Evolutionary conservation across 345 rosid genomes (phyloP).

Genomic region (Conringia planisiliqua): DNA sequence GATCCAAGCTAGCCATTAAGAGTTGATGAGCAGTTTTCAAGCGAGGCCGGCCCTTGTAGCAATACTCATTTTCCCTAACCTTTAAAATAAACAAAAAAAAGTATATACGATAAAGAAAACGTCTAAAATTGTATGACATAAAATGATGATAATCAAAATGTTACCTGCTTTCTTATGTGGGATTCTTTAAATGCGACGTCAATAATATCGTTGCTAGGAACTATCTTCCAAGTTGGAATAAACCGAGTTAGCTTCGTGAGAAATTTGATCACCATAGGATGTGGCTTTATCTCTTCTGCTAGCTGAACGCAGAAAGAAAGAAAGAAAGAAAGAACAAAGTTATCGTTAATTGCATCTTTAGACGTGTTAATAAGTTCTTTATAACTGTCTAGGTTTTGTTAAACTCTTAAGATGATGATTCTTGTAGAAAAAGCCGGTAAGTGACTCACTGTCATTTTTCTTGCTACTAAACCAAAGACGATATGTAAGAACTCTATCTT

Average conservation of each 20-base stretch:
- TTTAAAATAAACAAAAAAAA: neutral
- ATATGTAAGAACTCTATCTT: neutral
- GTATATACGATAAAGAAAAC: neutral
- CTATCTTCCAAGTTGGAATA: slow-evolving; percentile 68
- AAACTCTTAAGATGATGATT: neutral
- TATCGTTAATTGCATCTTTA: neutral
- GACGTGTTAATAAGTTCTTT: neutral
- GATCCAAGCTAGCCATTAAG: slow-evolving; percentile 43
- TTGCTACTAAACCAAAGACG: neutral
- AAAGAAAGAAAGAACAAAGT: neutral
- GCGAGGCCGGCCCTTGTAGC: slow-evolving; percentile 32
- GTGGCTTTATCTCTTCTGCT: slow-evolving; percentile 63
- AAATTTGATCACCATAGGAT: slow-evolving; percentile 36
- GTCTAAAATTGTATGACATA: neutral
- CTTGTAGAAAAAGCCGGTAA: neutral
- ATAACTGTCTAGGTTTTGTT: neutral
- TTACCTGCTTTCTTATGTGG: slow-evolving; percentile 51
- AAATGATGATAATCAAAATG: neutral
- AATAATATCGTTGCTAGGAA: slow-evolving; percentile 51
- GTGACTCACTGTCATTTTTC: neutral
- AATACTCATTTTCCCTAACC: slow-evolving; percentile 26
- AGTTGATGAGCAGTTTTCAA: slow-evolving; percentile 42
- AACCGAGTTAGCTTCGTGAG: slow-evolving; percentile 42
- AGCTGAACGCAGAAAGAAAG: slow-evolving; percentile 32
- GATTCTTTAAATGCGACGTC: slow-evolving; percentile 67